Conservation (phyloP, 1,284 basidiomycete genomes). For the Fistulinella cinereoalba region DNA sequence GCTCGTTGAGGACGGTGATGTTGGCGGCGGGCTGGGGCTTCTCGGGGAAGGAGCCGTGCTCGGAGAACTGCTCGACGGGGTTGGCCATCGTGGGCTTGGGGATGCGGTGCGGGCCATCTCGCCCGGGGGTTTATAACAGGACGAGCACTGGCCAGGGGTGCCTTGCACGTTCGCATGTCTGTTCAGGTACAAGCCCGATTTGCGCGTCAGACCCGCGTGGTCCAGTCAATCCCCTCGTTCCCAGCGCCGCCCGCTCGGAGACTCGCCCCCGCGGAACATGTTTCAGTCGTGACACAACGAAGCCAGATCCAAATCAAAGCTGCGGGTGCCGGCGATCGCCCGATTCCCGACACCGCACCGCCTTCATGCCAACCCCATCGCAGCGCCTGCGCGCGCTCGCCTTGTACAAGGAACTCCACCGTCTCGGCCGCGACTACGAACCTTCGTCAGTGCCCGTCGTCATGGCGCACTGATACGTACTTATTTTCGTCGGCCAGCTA, state of each 20-base stretch:
- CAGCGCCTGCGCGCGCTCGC: constrained; percentile 59
- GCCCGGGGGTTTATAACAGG: constrained; percentile 14
- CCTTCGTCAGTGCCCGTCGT: constrained; percentile 53
- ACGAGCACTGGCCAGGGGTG: constrained; percentile 3
- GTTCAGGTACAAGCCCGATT: not conserved
- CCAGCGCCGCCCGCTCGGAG: too few species aligned
- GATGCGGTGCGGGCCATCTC: not conserved
- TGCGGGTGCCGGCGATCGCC: too few species aligned
- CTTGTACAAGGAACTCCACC: constrained; percentile 75
- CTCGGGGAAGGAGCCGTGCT: constrained; percentile 30
- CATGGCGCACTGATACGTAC: constrained; percentile 9
- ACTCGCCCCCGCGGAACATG: too few species aligned
- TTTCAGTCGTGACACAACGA: too few species aligned
- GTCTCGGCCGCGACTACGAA: constrained; percentile 76
- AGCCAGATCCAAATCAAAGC: too few species aligned
- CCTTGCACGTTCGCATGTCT: constrained; percentile 24
- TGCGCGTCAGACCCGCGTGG: constrained; percentile 1
- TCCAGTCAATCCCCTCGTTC: not conserved
- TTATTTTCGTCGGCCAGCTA: constrained; percentile 50
- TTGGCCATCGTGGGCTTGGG: constrained; percentile 16
- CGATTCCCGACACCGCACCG: too few species aligned
- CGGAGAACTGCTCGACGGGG: constrained; percentile 24
- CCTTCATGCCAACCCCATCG: constrained; percentile 38
- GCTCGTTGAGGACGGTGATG: constrained; percentile 35
- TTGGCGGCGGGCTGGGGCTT: constrained; percentile 12